These are phyloP conservation scores for Leucocoprinus sp. DNA, from an alignment of 768 basidiomycete genomes.

Conservation along the genomic window DNA sequence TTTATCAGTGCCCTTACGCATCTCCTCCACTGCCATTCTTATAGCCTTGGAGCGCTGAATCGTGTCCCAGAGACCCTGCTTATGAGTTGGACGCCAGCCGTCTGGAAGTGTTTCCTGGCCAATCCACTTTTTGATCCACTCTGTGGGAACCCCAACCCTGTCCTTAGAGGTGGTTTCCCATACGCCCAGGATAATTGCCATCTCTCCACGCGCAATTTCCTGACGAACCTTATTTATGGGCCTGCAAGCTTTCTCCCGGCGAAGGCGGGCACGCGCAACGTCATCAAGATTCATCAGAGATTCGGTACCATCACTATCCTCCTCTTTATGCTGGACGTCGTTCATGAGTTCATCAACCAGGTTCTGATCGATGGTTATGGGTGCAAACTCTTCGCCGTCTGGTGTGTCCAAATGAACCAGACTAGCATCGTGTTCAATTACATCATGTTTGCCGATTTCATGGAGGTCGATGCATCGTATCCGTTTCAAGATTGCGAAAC, in stretches of 20 bases:
- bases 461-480: conserved; percentile 27
- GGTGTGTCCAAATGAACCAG: conserved; percentile 45
- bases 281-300: conserved; percentile 30
- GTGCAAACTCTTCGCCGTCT: conserved; percentile 34
- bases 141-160: conserved; percentile 35
- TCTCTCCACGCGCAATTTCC: conserved; percentile 61
- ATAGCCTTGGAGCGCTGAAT: conserved; percentile 26
- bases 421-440: conserved; percentile 54
- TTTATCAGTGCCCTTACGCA: conserved; percentile 16
- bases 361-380: conserved; percentile 25
- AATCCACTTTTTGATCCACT: conserved; percentile 44
- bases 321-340: conserved; percentile 23
- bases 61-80: conserved; percentile 28
- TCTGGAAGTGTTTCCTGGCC: conserved; percentile 43
- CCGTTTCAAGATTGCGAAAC: conserved; percentile 34
- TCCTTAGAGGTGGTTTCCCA: conserved; percentile 33
- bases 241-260: conserved; percentile 38
- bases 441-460: conserved; percentile 39
- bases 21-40: conserved; percentile 19
- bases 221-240: conserved; percentile 39
- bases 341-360: conserved; percentile 31
- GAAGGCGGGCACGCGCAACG: conserved; percentile 42
- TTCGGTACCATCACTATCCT: conserved; percentile 21
- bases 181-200: conserved; percentile 55
- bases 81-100: conserved; percentile 31